A percentile compares a stretch with the other conserved stretches of the same genome.
Conservation (phyloP, 352 stramenopile genomes). For the Saprolegnia parasitica region DNA sequence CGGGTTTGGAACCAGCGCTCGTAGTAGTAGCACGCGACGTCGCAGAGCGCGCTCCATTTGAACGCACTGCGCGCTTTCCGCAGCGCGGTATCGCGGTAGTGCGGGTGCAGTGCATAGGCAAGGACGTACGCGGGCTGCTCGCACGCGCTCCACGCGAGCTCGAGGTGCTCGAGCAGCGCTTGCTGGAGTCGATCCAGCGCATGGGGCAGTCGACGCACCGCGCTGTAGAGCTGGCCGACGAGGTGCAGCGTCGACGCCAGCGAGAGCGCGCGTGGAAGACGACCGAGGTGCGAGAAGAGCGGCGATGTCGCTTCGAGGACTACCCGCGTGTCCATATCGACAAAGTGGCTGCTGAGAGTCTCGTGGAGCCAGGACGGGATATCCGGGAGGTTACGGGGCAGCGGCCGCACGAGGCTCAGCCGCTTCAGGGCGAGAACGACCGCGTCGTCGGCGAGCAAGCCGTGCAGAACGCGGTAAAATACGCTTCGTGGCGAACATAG, state of each 20-base stretch:
- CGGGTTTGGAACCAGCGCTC: conserved; percentile 42
- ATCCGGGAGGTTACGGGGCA: background rate
- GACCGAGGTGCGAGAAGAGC: background rate
- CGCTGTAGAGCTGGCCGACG: background rate
- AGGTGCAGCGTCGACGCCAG: background rate
- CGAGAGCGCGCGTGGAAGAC: background rate
- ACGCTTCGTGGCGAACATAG: background rate
- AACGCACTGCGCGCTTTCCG: conserved; percentile 39
- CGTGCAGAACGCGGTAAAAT: background rate
- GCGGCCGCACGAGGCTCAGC: too few relatives aligned
- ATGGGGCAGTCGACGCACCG: background rate
- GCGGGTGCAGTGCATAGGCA: conserved; percentile 55
- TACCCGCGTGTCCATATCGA: background rate
- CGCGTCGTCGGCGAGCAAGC: background rate
- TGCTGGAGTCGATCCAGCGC: conserved; percentile 33
- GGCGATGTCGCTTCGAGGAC: background rate
- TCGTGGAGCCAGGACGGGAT: background rate
- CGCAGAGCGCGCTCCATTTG: conserved; percentile 57
- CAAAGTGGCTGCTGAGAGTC: background rate
- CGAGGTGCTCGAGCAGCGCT: conserved; percentile 42
- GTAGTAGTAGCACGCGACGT: conserved; percentile 57
- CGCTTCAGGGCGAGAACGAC: background rate
- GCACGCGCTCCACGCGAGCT: conserved; percentile 47
- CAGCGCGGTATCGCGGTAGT: conserved; percentile 41
- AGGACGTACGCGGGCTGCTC: conserved; percentile 67